Evolutionary conservation across 1,139 yeast species (phyloP), one percentile per base, ranked within the genome.

Genomic region (Meyerozyma sp.): DNA sequence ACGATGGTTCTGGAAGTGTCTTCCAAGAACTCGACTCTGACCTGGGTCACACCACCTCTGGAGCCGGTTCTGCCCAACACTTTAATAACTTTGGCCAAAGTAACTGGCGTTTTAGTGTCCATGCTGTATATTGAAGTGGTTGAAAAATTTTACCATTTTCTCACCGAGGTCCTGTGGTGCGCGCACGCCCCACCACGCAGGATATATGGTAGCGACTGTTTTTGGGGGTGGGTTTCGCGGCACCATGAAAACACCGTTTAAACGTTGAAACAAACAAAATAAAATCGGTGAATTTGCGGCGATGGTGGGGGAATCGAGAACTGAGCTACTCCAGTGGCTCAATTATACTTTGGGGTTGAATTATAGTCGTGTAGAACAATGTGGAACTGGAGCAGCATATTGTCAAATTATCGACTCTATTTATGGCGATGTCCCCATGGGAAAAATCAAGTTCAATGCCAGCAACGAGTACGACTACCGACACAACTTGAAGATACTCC

Each of bases 301-400:
- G 62, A 60, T 57, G 42, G 63, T 80, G 56, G 86, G 87, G 27
- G 90, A 84, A 56, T 84, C 94, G 25, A 79, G 98, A 55, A 81
- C 84, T 41, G 97, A 90, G 55, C 75, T 93, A 26, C 67, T 94
- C 47, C 78, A 75, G 46, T 94, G 98, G 98, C 74, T 93, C 52
- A 91, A 91, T 59, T 70, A 76, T 41, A 77, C 87, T 5, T 71
- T 89, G 38, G 77, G 76, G 42, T 63, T 90, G 36, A 73, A 81
- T 50, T 79, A 86, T 54, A 73, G 81, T 42, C 89, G 86, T 57
- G 85, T 93, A 2, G 98, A 94, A 59, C 93, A 90, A 62, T 85
- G 96, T 59, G 99, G 99, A 16, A 81, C 85, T 3, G 99, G 99
- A 3, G 96, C 96, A 0, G 94, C 89, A 3, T 91, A 87, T 61